A percentile compares a stretch with the other conserved stretches of the same genome.
phyloP scores from a whole-genome alignment of 805 yeast genomes.

The Soucietia sequanensis region DNA sequence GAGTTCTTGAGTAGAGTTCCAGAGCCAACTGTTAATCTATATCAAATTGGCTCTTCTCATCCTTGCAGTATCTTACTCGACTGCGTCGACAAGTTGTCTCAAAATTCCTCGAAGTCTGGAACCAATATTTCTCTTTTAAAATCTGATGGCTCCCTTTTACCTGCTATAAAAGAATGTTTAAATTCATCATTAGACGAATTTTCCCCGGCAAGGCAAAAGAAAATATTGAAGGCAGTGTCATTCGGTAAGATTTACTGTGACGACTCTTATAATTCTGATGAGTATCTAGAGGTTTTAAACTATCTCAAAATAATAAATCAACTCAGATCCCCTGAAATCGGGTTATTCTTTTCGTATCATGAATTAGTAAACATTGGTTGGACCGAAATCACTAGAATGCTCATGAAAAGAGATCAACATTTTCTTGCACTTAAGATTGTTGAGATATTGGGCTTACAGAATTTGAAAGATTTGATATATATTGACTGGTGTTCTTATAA shows the following conservation, averaged over 20 bases:
- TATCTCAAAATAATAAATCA: slow-evolving; percentile 67
- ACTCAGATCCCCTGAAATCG: slow-evolving; percentile 62
- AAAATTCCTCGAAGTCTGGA: slow-evolving; percentile 77
- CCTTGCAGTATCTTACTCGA: slow-evolving; percentile 83
- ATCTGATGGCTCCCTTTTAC: slow-evolving; percentile 40
- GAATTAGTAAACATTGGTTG: slow-evolving; percentile 56
- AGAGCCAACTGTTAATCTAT: slow-evolving; percentile 54
- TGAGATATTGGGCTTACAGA: slow-evolving; percentile 44
- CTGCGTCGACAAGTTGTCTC: slow-evolving; percentile 59
- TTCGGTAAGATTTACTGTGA: slow-evolving; percentile 74
- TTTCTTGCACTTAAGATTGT: slow-evolving; percentile 63
- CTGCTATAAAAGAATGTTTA: slow-evolving; percentile 71
- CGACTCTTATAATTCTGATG: slow-evolving; percentile 52
- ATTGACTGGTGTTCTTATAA: slow-evolving; percentile 80
- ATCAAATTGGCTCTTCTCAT: slow-evolving; percentile 79
- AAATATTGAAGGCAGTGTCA: slow-evolving; percentile 72
- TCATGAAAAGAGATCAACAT: slow-evolving; percentile 60
- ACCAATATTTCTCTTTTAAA: slow-evolving; percentile 62
- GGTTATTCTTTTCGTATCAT: slow-evolving; percentile 60
- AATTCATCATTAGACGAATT: slow-evolving; percentile 77
- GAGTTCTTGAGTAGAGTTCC: slow-evolving; percentile 67
- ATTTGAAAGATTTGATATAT: slow-evolving; percentile 45
- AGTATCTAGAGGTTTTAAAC: slow-evolving; percentile 63
- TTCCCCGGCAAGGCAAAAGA: slow-evolving; percentile 77
- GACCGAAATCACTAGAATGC: slow-evolving; percentile 50